Evolutionary conservation across 2,329 filamentous ascomycete species (phyloP), one percentile per base, ranked within the genome.

Genomic region (Tetracladium maxilliforme): DNA sequence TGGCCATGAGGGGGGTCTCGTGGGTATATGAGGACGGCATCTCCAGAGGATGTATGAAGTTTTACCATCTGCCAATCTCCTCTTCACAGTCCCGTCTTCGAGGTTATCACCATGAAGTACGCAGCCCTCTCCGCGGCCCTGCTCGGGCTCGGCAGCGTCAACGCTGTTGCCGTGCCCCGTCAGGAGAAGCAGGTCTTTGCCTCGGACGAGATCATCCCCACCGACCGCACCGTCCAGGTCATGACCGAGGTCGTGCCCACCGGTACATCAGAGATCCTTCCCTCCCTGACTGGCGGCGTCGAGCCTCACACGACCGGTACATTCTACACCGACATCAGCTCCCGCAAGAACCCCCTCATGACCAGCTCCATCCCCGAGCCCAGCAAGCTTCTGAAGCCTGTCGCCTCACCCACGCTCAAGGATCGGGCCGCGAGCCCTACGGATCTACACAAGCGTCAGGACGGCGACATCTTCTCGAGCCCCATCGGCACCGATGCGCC

Each of bases 381-480:
- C 9, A 52, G 50, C 6, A 41, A 44, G 7, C 33, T 52, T 17
- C 38, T 55, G 2, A 28, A 40, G 16, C 25, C 37, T n/a, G 22
- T 34, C 11, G 24, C 26, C 7, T 21, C 34, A 6, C 25, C 26
- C 17, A 13, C 24, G 19, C 28, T 31, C 23, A 3, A 28, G 32
- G 12, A 44, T 41, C 8, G 9, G 18, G 9, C n/a, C 18, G 18
- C 18, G 9, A 19, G 9, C 9, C 9, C 18, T 9, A 19, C 9
- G 21, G n/a, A 10, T 22, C 21, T 35, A 36, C 43, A 13, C 9
- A 30, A 41, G 9, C n/a, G n/a, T n/a, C n/a, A 44, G n/a, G n/a
- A n/a, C n/a, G n/a, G n/a, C n/a, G n/a, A 75, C 36, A 69, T 76
- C 26, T 76, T 76, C 34, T 51, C 53, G 6, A 41, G 45, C 8